These are phyloP conservation scores for Picochlorum sp. DNA, from an alignment of 139 green algal species.

Conservation along the genomic window DNA sequence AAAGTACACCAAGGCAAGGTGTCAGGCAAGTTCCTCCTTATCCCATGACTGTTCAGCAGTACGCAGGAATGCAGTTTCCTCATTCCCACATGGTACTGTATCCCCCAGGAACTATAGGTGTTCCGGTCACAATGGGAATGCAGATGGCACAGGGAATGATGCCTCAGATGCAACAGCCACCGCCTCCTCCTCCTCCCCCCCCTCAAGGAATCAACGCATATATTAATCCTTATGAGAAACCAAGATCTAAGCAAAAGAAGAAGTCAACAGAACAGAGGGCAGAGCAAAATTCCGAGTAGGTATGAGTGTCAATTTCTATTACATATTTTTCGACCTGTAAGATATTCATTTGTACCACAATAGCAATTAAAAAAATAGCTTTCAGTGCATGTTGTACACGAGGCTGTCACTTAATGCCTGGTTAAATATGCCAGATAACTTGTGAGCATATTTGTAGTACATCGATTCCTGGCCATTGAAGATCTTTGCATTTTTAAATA, in stretches of 20 bases:
- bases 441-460: constrained; percentile 73
- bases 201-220: background rate
- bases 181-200: background rate
- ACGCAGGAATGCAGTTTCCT: background rate
- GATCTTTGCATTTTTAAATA: constrained; percentile 71
- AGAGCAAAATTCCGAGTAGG: too few species aligned
- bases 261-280: too few species aligned
- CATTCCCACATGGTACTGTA: constrained; percentile 1
- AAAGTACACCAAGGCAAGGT: background rate
- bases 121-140: constrained; percentile 4
- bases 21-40: background rate
- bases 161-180: constrained; percentile 5
- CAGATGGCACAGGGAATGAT: background rate
- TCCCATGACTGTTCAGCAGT: background rate
- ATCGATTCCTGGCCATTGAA: constrained; percentile 85
- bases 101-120: background rate
- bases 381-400: background rate
- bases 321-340: too few species aligned
- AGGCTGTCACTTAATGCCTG: background rate
- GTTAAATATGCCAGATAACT: constrained; percentile 45
- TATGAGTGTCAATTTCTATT: too few species aligned
- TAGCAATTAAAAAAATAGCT: too few species aligned
- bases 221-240: too few species aligned
- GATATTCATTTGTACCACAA: too few species aligned
- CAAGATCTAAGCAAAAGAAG: too few species aligned